Evolutionary conservation across 768 basidiomycete genomes (phyloP), one percentile per base, ranked within the genome.

Genomic region (Hericium erinaceus): DNA sequence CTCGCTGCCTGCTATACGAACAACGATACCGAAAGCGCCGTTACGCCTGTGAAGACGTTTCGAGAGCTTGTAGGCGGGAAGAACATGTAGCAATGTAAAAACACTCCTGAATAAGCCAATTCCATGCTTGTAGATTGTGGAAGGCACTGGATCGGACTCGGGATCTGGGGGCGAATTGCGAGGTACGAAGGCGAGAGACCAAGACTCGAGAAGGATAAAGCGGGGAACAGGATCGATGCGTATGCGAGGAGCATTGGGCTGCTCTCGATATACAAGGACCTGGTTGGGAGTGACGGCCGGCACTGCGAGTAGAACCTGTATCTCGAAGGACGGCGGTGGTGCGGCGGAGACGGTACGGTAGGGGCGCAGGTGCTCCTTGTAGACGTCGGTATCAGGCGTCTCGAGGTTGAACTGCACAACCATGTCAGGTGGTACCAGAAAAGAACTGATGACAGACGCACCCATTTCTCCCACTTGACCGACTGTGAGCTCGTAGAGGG

Each of bases 111-210:
- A 92, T 18, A 91, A 77, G 37, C 87, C 79, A 64, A 92, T 92
- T 39, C 85, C 83, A 64, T 91, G 84, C 70, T 92, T 92, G 78
- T 92, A 92, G 55, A 90, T 84, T 12, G 85, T 87, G 0, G 89
- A 78, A 39, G 85, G 81, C 13, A 83, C 80, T 40, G 86, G 75
- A 58, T 86, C 84, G 52, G 69, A 63, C 46, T 62, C 61, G 15
- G 48, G 39, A 26, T 56, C 18, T 39, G 33, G 50, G 55, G 49
- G 49, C 39, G 22, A 48, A 8, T 7, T 33, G 11, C 51, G 62
- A 48, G 56, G 61, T 37, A 66, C 63, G 63, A 85, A 83, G 41
- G 66, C 69, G 58, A 91, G 74, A 18, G 75, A 70, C 81, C 85
- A 89, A 18, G 78, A 77, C 74, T 92, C 89, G 63, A 92, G 81